Percentiles rank a stretch among this genome's conserved stretches.
Evolutionary conservation across 352 stramenopile species (phyloP).

Genomic region (Pythium vanterpoolii): DNA sequence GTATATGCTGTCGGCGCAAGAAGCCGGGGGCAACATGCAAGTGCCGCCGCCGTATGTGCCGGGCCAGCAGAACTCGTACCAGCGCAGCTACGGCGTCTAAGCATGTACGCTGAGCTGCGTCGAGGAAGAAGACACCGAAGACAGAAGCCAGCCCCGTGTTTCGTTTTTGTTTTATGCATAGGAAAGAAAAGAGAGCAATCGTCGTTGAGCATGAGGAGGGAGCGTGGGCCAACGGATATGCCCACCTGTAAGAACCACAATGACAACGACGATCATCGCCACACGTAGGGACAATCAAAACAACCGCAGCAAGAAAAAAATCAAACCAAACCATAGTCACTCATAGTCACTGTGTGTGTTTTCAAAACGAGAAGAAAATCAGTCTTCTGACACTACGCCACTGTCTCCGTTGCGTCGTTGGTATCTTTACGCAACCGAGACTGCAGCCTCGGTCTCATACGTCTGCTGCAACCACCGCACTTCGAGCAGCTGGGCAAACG

Average conservation of each 20-base stretch:
- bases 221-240: not conserved
- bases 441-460: slow-evolving; percentile 23
- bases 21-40: slow-evolving; percentile 42
- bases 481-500: slow-evolving; percentile 35
- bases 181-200: not conserved
- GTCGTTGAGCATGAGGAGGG: not conserved
- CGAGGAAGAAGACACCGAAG: not conserved
- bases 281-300: too few relatives aligned
- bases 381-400: too few relatives aligned
- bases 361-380: too few relatives aligned
- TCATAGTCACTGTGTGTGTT: too few relatives aligned
- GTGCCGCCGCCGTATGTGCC: slow-evolving; percentile 81
- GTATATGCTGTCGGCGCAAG: slow-evolving; percentile 76
- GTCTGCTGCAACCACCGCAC: slow-evolving; percentile 79
- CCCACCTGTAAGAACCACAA: not conserved
- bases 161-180: slow-evolving; percentile 3
- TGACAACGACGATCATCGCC: too few relatives aligned
- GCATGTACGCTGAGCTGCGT: not conserved
- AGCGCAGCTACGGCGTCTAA: slow-evolving; percentile 85
- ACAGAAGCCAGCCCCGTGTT: not conserved
- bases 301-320: too few relatives aligned
- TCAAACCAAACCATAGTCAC: too few relatives aligned
- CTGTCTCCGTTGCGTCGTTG: not conserved
- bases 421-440: not conserved
- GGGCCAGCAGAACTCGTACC: slow-evolving; percentile 89